A percentile compares a stretch with the other conserved stretches of the same genome.
Conservation (phyloP, 164 flowering plant species). For the Piper longum region DNA sequence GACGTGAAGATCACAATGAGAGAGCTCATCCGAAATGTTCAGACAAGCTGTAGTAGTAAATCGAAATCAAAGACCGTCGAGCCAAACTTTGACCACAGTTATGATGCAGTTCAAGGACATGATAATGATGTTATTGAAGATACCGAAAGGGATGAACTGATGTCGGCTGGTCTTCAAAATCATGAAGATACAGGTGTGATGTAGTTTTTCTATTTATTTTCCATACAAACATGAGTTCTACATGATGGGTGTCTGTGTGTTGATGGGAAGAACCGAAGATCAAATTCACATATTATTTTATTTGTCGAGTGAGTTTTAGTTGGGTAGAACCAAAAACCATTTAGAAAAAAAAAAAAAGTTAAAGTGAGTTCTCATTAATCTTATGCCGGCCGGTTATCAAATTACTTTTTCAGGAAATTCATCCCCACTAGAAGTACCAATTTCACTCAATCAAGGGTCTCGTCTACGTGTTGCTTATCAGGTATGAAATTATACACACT, state of each 20-base stretch:
- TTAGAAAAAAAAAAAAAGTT: too few species aligned
- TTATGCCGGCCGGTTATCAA: background rate
- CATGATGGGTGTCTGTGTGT: background rate
- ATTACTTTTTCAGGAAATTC: conserved; percentile 1
- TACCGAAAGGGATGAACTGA: background rate
- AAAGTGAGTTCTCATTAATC: background rate
- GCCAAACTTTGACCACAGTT: background rate
- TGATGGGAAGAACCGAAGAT: too few species aligned
- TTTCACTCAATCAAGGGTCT: conserved; percentile 2
- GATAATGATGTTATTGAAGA: background rate
- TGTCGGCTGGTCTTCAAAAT: background rate
- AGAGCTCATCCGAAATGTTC: background rate
- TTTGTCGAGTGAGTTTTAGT: too few species aligned
- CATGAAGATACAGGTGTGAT: background rate
- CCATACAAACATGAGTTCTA: background rate
- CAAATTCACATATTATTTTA: too few species aligned
- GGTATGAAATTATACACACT: background rate
- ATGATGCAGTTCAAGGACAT: background rate
- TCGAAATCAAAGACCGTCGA: background rate
- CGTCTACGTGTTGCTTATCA: conserved; percentile 9
- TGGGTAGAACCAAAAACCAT: background rate
- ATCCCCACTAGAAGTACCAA: background rate
- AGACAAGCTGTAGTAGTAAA: background rate
- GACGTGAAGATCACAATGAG: background rate
- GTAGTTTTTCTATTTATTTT: background rate